Evolutionary conservation across 306 rosid species (phyloP), one percentile per base, ranked within the genome.

Genomic region (Erythrophleum fordii): DNA sequence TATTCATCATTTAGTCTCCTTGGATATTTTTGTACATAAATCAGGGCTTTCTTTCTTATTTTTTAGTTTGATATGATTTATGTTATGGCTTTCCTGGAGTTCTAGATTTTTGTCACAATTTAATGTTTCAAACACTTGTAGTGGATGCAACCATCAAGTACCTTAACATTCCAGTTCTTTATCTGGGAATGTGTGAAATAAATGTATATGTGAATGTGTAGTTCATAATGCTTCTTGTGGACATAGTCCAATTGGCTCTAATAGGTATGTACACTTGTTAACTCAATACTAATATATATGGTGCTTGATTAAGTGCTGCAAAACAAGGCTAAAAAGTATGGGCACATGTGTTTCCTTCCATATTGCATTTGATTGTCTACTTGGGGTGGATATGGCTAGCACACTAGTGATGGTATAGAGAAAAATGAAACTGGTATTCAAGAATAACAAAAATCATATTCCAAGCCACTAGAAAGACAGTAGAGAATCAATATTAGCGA

Each of bases 271-370:
- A 13, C 64, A 23, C 34, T 58, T 25, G 64, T 58, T 23, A 58
- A 25, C 26, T 16, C 64, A 11, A 58, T 58, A 11, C 64, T 51
- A 31, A 65, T 35, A 8, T 9, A 23, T 65, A 42, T 37, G 11
- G 11, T 17, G 46, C 26, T 65, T 65, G 49, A 65, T 65, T 35
- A 18, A 61, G 68, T 65, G 70, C 70, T 35, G 46, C 71, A 18
- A 35, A 18, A 37, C 71, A 35, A 35, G 71, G 46, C 7, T 65
- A 35, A 48, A 65, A 65, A n/a, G 39, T 25, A 25, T 45, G 13
- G 29, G 12, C n/a, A 5, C 29, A 22, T 58, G 64, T 3, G 1
- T 58, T 58, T 58, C 11, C 64, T 25, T 25, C 35, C 64, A 25
- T 23, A 16, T 6, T 7, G 14, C 3, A 16, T 22, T 56, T 56